Percentiles rank a stretch among this genome's conserved stretches.
phyloP scores from a whole-genome alignment of 768 basidiomycete genomes.

The Auriscalpium microsporum region DNA sequence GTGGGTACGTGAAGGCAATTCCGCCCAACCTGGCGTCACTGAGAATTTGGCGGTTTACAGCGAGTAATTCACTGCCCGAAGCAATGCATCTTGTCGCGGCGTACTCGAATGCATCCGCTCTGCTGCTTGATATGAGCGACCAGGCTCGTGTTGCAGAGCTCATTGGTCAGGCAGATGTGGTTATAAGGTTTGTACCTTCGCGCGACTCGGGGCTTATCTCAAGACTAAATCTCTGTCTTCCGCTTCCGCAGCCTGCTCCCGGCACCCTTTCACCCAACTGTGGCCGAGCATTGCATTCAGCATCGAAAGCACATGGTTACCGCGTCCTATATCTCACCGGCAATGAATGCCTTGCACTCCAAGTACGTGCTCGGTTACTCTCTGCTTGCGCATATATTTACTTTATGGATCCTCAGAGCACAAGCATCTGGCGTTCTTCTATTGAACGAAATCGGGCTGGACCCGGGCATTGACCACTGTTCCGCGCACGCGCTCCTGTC shows the following conservation, averaged over 20 bases:
- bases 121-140: slow-evolving; percentile 54
- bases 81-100: slow-evolving; percentile 38
- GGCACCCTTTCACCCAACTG: slow-evolving; percentile 55
- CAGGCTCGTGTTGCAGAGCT: slow-evolving; percentile 36
- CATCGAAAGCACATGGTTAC: slow-evolving; percentile 75
- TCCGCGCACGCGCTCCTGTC: slow-evolving; percentile 69
- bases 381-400: background rate
- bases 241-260: slow-evolving; percentile 70
- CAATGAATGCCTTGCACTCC: slow-evolving; percentile 59
- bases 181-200: slow-evolving; percentile 58
- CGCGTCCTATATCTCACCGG: slow-evolving; percentile 80
- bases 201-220: background rate
- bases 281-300: slow-evolving; percentile 68
- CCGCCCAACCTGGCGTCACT: background rate
- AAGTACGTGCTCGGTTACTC: slow-evolving; percentile 32
- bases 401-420: slow-evolving; percentile 37
- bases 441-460: slow-evolving; percentile 84
- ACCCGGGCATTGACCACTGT: slow-evolving; percentile 86
- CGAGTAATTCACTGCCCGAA: slow-evolving; percentile 62
- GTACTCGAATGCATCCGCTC: slow-evolving; percentile 44
- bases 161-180: slow-evolving; percentile 61
- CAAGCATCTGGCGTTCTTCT: slow-evolving; percentile 55
- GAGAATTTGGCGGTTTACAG: slow-evolving; percentile 29
- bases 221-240: slow-evolving; percentile 54
- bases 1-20: slow-evolving; percentile 52